phyloP scores from a whole-genome alignment of 331 rosid genomes.

The Malus hybrid region DNA sequence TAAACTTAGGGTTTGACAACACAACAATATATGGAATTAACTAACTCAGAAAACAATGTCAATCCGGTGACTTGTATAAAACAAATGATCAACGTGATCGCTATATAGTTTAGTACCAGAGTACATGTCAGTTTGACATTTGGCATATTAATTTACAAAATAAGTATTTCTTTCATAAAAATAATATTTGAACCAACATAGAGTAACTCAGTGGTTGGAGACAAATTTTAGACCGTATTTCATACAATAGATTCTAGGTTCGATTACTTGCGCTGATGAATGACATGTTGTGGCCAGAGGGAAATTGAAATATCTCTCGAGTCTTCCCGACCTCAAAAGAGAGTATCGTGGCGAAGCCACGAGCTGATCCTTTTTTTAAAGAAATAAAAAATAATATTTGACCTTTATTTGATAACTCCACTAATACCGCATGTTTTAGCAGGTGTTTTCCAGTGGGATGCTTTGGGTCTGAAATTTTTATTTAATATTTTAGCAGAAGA shows the following conservation, averaged over 20 bases:
- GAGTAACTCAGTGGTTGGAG: no score
- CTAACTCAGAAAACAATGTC: background rate
- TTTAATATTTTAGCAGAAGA: no score
- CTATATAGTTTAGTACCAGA: background rate
- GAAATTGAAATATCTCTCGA: no score
- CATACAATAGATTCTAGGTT: no score
- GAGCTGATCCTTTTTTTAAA: no score
- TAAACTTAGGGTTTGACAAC: background rate
- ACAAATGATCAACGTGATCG: background rate
- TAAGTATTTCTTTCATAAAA: background rate
- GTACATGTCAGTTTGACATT: background rate
- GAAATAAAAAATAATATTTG: slow-evolving; percentile 5
- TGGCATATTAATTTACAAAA: background rate
- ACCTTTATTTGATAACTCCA: background rate
- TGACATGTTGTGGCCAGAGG: no score
- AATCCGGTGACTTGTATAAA: background rate
- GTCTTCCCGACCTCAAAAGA: fast-evolving
- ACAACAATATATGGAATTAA: background rate
- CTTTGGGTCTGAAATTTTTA: no score
- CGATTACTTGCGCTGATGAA: no score
- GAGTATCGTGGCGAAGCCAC: no score
- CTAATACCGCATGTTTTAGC: background rate
- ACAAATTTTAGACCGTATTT: no score
- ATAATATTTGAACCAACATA: background rate
- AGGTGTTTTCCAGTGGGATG: no score